Percentiles rank a stretch among this genome's conserved stretches.
Evolutionary conservation across 495 filamentous ascomycete genomes (phyloP).

Genomic region (Aspergillus wentii): DNA sequence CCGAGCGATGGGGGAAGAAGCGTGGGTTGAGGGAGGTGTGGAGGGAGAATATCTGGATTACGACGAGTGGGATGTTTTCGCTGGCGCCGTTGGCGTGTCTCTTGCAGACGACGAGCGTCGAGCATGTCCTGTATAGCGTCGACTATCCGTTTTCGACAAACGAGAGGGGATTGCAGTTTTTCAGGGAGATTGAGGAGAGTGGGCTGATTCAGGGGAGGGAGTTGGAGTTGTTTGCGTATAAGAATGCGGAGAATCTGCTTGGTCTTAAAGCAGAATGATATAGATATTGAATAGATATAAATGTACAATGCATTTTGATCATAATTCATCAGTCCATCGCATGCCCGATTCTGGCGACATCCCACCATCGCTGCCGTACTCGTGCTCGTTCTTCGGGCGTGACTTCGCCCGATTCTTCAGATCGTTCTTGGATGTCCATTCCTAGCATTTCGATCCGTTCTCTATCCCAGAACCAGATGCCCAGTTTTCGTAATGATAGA

Average conservation of each 20-base stretch:
- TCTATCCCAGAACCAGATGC: too few relatives aligned
- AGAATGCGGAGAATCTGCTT: conserved; percentile 54
- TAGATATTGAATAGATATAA: too few relatives aligned
- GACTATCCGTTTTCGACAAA: conserved; percentile 54
- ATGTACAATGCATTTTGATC: too few relatives aligned
- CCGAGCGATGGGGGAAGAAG: conserved; percentile 18
- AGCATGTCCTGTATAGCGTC: conserved; percentile 52
- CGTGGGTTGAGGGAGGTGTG: conserved; percentile 32
- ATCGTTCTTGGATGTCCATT: too few relatives aligned
- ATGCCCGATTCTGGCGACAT: too few relatives aligned
- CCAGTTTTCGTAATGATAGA: too few relatives aligned
- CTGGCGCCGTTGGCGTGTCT: conserved; percentile 32
- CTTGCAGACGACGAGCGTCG: conserved; percentile 42
- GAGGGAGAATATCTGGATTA: conserved; percentile 37
- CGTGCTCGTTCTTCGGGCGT: too few relatives aligned
- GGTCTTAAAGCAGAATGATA: too few relatives aligned
- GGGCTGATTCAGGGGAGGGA: conserved; percentile 46
- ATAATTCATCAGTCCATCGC: too few relatives aligned
- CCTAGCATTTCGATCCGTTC: too few relatives aligned
- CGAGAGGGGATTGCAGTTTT: conserved; percentile 36
- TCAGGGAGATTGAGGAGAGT: conserved; percentile 46
- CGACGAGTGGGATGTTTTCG: conserved; percentile 27
- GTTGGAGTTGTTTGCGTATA: conserved; percentile 46
- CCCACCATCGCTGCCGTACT: too few relatives aligned
- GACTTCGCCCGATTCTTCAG: too few relatives aligned